Percentiles rank a stretch among this genome's conserved stretches.
Conservation (phyloP, 2,329 filamentous ascomycete genomes). For the Colletotrichum camelliae region DNA sequence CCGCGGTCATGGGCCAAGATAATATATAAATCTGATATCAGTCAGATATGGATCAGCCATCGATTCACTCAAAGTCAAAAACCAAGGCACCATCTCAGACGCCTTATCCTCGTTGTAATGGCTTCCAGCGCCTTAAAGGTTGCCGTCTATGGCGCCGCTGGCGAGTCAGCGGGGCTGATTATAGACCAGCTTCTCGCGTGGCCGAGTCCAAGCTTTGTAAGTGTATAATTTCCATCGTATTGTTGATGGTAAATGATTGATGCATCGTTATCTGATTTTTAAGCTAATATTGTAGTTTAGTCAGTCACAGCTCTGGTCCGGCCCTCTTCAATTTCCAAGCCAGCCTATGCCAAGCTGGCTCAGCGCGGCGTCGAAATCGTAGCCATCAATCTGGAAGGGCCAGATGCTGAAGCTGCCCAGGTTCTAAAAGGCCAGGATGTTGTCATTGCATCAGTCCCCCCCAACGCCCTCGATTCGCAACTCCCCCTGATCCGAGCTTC, state of each 20-base stretch:
- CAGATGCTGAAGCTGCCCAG: background rate
- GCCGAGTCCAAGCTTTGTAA: background rate
- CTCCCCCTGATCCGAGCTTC: background rate
- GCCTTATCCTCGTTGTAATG: background rate
- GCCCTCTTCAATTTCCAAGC: background rate
- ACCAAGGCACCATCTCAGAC: background rate
- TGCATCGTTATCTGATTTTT: accelerated
- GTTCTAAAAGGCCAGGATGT: background rate
- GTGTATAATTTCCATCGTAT: accelerated
- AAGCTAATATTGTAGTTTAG: background rate
- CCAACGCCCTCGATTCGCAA: background rate
- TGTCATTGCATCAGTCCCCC: background rate
- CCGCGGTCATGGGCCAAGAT: background rate
- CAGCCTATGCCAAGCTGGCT: background rate
- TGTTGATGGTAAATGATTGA: accelerated
- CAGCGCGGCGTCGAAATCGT: background rate
- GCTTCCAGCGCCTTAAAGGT: accelerated
- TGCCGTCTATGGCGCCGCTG: background rate
- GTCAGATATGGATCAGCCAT: background rate
- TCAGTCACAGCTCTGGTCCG: background rate
- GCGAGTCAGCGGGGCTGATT: background rate
- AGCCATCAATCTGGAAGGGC: background rate
- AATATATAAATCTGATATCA: background rate
- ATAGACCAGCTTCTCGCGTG: background rate
- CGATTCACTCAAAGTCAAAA: background rate